Percentiles rank a stretch among this genome's conserved stretches.
These are phyloP conservation scores for Endocalyx cinctus DNA, from an alignment of 2,329 filamentous ascomycete species.

Conservation along the genomic window DNA sequence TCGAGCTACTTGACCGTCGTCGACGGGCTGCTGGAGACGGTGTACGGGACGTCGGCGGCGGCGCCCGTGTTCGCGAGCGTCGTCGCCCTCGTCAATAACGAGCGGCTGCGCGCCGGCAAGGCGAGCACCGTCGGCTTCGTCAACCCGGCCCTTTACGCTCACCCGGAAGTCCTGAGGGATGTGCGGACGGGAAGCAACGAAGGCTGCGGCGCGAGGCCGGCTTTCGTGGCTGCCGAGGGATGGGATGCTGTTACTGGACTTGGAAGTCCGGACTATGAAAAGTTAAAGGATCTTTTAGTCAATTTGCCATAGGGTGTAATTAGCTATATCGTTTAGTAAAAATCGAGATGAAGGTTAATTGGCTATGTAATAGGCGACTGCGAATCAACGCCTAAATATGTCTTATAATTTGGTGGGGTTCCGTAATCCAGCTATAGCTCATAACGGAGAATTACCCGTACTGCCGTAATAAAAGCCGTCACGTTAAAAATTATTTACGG, in stretches of 20 bases:
- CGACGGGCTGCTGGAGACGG: not conserved
- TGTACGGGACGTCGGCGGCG: conserved; percentile 7
- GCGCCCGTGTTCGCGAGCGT: conserved; percentile 5
- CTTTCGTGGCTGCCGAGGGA: conserved; percentile 6
- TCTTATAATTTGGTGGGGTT: too few relatives aligned
- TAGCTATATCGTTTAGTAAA: too few relatives aligned
- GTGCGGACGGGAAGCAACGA: conserved; percentile 3
- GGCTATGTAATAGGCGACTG: too few relatives aligned
- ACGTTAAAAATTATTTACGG: too few relatives aligned
- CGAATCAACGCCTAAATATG: too few relatives aligned
- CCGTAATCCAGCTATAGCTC: too few relatives aligned
- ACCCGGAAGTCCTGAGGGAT: too few relatives aligned
- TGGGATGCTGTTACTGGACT: conserved; percentile 7
- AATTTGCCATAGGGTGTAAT: not conserved
- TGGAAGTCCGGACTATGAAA: conserved; percentile 5
- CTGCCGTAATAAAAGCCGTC: too few relatives aligned
- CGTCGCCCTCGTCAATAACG: conserved; percentile 6
- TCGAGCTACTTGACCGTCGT: conserved; percentile 2
- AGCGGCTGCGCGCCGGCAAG: conserved; percentile 5
- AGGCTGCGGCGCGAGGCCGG: conserved; percentile 4
- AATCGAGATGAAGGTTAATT: too few relatives aligned
- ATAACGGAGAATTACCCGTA: too few relatives aligned
- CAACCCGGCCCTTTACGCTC: conserved; percentile 8
- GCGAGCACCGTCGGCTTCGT: conserved; percentile 6
- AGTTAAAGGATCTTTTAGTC: not conserved